Base-by-base conservation (phyloP, 208 protist genomes). In the Wallacemonas rigidus region DNA sequence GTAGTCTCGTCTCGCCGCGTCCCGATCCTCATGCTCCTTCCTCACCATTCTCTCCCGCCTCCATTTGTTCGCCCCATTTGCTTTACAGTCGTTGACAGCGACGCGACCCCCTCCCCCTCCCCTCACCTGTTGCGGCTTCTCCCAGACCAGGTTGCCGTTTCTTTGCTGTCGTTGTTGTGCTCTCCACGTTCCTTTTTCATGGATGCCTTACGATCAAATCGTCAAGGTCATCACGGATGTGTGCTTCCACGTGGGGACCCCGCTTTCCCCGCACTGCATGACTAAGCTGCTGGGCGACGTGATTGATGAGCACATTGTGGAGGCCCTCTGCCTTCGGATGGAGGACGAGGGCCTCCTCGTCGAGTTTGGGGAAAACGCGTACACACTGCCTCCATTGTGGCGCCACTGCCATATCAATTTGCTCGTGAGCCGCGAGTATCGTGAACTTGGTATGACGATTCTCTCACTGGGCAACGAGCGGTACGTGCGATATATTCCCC, bases 131-230 rank as follows among this genome's bases (percentile, higher is more conserved):
- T 26, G 26, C 26, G 26, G 26, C 26, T 26, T 26, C 26, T 26
- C 26, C 26, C 26, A 26, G 26, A 26, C 26, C 26, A 26, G 26
- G 26, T 17, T 47, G 14, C 47, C 47, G 5, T 12, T 67, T 81
- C 54, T 62, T 56, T 62, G 1, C 9, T 56, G 65, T 39, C 11
- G 43, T 64, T 68, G 17, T 3, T 53, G 51, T 65, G 57, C 39
- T 54, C 17, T 15, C 56, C 50, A 69, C 36, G 38, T 54, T 8
- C 45, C 41, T 44, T 62, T 53, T 62, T 67, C 67, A 80, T 91
- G 89, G 63, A 95, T 95, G 87, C 77, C 92, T 71, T 94, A 88
- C 80, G 79, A 91, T 51, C 78, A 75, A 50, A 47, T 94, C 15
- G 80, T 79, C 53, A 77, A 76, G 51, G 77, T 92, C 55, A 86